Evolutionary conservation across 768 basidiomycete species (phyloP), one percentile per base, ranked within the genome.

Genomic region (Suillus paluster): DNA sequence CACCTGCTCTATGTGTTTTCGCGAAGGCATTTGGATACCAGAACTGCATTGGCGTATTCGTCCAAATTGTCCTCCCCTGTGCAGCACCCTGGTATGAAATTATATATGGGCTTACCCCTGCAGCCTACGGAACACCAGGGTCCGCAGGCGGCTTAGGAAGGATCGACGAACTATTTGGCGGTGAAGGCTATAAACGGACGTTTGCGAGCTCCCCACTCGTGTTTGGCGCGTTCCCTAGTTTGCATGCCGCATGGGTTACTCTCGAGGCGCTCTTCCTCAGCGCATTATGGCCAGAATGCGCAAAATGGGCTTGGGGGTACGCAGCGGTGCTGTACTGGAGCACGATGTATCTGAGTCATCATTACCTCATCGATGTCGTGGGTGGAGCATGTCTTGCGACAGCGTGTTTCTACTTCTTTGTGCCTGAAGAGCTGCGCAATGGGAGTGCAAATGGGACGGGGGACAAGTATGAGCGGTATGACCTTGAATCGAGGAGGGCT

Each of bases 81-180:
- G 88, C 97, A 1, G 90, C 97, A 1, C 97, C 97, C 6, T 91
- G 97, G 97, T 99, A 99, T 76, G 97, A 99, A 71, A 84, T 99
- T 68, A 94, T 97, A 66, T 90, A 99, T 72, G 97, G 97, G 1
- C 87, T 98, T 41, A 97, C 94, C 0, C 97, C 97, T 0, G 97
- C 97, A 36, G 86, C 94, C 69, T 99, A 99, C 79, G 79, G 79
- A 53, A 95, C 97, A 84, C 87, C 86, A 50, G 97, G 97, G 23
- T 98, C 95, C 0, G 87, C 97, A 3, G 97, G 95, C 10, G 97
- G 97, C 1, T 85, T 99, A 14, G 87, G 89, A 30, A 89, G 97
- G 53, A 98, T 99, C 63, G 97, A 99, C 74, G 83, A 85, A 39
- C 81, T 99, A 44, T 92, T 99, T 73, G 87, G 90, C 61, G 78